A percentile compares a stretch with the other conserved stretches of the same genome.
These are phyloP conservation scores for Trypanosoma congolense DNA, from an alignment of 208 protist species.

Conservation along the genomic window DNA sequence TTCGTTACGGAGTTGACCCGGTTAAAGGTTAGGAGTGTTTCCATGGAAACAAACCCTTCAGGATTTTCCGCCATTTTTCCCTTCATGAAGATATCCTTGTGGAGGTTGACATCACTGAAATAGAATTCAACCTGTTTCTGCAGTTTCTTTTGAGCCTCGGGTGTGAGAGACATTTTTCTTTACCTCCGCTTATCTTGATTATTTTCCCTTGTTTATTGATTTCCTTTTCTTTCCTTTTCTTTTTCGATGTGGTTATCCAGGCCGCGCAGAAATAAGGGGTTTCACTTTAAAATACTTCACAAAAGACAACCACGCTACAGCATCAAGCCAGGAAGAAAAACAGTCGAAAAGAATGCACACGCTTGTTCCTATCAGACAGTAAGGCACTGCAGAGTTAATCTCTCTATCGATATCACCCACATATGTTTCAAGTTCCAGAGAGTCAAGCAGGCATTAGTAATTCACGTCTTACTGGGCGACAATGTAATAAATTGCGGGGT, in stretches of 20 bases:
- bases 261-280: no score
- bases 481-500: no score
- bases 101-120: conserved; percentile 90
- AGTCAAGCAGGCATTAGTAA: no score
- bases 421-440: no score
- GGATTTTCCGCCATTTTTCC: conserved; percentile 82
- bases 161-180: conserved; percentile 13
- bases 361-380: no score
- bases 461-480: no score
- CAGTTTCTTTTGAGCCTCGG: conserved; percentile 38
- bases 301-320: no score
- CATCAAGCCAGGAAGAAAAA: no score
- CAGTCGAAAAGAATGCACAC: no score
- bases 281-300: no score
- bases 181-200: background rate
- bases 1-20: conserved; percentile 72
- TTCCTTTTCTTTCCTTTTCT: conserved; percentile 2
- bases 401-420: no score
- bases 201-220: conserved; percentile 4
- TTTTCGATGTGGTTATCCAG: background rate
- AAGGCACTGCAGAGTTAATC: no score
- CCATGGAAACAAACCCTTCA: conserved; percentile 74
- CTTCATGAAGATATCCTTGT: conserved; percentile 87
- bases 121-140: conserved; percentile 88
- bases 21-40: conserved; percentile 84